Percentiles rank a stretch among this genome's conserved stretches.
Conservation (phyloP, 257 asterid genomes). For the Cinchona pubescens region DNA sequence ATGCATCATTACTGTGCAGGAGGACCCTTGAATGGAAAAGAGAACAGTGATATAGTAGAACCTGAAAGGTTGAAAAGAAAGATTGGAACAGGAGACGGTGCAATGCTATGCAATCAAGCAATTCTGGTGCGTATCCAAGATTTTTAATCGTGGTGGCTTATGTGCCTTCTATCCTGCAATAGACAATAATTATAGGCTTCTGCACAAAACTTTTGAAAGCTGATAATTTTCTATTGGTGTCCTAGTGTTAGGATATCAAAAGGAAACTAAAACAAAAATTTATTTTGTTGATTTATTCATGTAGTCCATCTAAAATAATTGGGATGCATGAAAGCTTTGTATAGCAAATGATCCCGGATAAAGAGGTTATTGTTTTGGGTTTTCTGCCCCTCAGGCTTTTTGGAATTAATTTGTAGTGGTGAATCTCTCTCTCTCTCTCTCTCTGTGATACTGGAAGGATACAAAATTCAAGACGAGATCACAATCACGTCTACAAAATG, state of each 20-base stretch:
- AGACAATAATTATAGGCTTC: neutral
- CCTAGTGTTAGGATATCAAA: neutral
- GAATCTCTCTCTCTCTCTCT: neutral
- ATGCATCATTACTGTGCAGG: constrained; percentile 31
- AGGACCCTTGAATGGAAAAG: constrained; percentile 47
- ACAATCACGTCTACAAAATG: too few relatives aligned
- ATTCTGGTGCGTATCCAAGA: constrained; percentile 33
- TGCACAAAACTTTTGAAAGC: neutral
- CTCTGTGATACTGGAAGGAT: too few relatives aligned
- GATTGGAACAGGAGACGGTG: constrained; percentile 25
- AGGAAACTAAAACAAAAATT: neutral
- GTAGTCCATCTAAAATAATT: neutral
- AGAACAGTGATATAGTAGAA: constrained; percentile 35
- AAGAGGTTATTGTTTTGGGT: neutral
- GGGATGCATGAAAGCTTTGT: neutral
- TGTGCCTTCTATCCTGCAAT: neutral
- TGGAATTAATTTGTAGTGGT: neutral
- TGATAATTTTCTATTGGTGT: neutral
- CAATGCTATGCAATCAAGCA: constrained; percentile 12
- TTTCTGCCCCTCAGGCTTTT: neutral
- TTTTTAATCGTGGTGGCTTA: neutral
- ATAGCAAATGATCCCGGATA: neutral
- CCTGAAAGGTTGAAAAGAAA: constrained; percentile 45
- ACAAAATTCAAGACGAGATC: too few relatives aligned
- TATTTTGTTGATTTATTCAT: too few relatives aligned